Evolutionary conservation across 2,329 filamentous ascomycete genomes (phyloP).

Genomic region (Exophiala phaeomuriformis): DNA sequence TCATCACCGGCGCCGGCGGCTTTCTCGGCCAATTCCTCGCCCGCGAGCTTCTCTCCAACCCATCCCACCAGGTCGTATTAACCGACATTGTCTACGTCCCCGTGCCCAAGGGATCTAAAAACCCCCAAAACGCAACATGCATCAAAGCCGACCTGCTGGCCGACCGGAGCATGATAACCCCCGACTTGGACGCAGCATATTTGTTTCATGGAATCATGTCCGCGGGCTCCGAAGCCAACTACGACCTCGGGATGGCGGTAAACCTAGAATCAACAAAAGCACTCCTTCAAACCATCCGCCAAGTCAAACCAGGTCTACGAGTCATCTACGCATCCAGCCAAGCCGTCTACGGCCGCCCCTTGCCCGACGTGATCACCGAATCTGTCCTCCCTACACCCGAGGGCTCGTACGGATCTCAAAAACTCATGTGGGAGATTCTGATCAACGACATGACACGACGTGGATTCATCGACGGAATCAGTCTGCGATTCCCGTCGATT

Average conservation of each 20-base stretch:
- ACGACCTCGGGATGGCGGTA: constrained; percentile 52
- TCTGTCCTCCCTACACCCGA: constrained; percentile 51
- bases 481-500: constrained; percentile 55
- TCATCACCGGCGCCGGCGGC: constrained; percentile 58
- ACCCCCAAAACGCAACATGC: constrained; percentile 46
- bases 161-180: constrained; percentile 34
- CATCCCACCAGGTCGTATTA: constrained; percentile 45
- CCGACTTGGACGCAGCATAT: constrained; percentile 48
- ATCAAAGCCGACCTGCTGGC: constrained; percentile 50
- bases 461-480: constrained; percentile 52
- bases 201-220: constrained; percentile 64
- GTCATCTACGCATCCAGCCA: constrained; percentile 57
- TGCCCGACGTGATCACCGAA: constrained; percentile 48
- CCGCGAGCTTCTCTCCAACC: constrained; percentile 46
- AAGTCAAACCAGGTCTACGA: constrained; percentile 46
- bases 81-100: constrained; percentile 52
- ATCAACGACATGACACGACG: constrained; percentile 58
- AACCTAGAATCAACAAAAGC: constrained; percentile 55
- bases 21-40: constrained; percentile 59
- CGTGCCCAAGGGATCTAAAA: constrained; percentile 42
- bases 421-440: constrained; percentile 55
- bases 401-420: constrained; percentile 57
- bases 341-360: constrained; percentile 55
- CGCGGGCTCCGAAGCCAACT: constrained; percentile 54
- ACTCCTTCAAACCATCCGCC: constrained; percentile 48